These are phyloP conservation scores for Solanum corneliomulleri DNA, from an alignment of 257 asterid genomes.

Conservation along the genomic window DNA sequence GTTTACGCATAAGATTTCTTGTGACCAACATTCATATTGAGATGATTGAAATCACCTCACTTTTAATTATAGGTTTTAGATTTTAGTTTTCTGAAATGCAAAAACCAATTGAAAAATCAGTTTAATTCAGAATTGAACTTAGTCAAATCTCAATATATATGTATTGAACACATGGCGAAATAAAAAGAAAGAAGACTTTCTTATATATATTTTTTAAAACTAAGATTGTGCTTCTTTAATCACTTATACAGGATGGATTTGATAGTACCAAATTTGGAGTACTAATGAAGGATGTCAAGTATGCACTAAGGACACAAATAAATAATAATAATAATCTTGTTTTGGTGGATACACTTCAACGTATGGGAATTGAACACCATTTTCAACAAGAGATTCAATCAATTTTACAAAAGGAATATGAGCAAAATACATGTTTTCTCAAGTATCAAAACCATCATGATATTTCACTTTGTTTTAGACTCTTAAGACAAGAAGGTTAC, in stretches of 20 bases:
- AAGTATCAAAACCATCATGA: neutral
- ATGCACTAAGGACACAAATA: neutral
- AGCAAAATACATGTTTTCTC: neutral
- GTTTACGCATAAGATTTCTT: neutral
- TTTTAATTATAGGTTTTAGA: no score
- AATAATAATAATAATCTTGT: neutral
- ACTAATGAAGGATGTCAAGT: conserved; percentile 6
- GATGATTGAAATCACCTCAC: no score
- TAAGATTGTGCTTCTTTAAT: no score
- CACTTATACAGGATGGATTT: conserved; percentile 6
- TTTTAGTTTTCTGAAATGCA: no score
- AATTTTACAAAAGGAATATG: conserved; percentile 4
- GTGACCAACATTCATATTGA: no score
- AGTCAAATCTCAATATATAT: no score
- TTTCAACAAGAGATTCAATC: conserved; percentile 19
- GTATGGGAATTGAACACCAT: conserved; percentile 19
- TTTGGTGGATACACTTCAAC: conserved; percentile 29
- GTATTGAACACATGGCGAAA: no score
- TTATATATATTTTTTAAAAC: no score
- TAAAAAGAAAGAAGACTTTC: no score
- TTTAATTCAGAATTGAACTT: no score
- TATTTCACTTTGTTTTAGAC: conserved; percentile 34
- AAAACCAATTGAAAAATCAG: no score
- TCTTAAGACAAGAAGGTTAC: conserved; percentile 32
- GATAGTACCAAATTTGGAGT: neutral